A percentile compares a stretch with the other conserved stretches of the same genome.
phyloP scores from a whole-genome alignment of 257 asterid genomes.

The Solanum sejunctum region DNA sequence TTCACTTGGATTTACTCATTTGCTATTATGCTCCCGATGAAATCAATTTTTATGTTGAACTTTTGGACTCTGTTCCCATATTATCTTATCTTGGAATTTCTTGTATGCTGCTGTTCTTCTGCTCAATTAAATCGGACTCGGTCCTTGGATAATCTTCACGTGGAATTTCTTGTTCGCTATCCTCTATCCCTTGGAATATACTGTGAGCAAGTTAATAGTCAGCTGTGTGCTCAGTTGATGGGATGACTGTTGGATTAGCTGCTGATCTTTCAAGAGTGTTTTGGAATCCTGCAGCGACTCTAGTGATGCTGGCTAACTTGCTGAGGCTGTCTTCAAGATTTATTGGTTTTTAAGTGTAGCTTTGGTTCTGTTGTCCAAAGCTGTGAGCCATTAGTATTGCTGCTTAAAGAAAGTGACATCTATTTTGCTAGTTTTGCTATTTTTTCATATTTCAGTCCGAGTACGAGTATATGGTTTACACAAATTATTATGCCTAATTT shows the following conservation, averaged over 20 bases:
- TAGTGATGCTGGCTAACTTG: rapidly evolving
- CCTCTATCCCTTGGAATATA: too few relatives aligned
- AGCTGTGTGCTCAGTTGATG: background rate
- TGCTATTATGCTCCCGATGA: background rate
- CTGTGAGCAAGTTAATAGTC: background rate
- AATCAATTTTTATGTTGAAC: background rate
- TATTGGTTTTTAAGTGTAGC: background rate
- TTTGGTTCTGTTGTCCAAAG: background rate
- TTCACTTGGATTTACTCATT: too few relatives aligned
- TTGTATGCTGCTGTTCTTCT: background rate
- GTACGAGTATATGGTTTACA: background rate
- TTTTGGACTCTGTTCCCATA: background rate
- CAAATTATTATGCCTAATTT: background rate
- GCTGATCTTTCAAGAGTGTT: background rate
- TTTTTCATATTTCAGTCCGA: background rate
- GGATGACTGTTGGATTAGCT: background rate
- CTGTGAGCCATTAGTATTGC: background rate
- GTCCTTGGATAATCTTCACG: background rate
- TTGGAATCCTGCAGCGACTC: background rate
- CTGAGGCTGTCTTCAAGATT: background rate
- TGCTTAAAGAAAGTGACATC: background rate
- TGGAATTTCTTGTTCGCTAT: too few relatives aligned
- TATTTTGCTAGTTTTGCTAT: background rate
- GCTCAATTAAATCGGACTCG: too few relatives aligned
- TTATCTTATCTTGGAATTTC: background rate